Percentiles rank a stretch among this genome's conserved stretches.
Conservation (phyloP, 768 basidiomycete genomes). For the Hygrophoropsis aurantiaca region DNA sequence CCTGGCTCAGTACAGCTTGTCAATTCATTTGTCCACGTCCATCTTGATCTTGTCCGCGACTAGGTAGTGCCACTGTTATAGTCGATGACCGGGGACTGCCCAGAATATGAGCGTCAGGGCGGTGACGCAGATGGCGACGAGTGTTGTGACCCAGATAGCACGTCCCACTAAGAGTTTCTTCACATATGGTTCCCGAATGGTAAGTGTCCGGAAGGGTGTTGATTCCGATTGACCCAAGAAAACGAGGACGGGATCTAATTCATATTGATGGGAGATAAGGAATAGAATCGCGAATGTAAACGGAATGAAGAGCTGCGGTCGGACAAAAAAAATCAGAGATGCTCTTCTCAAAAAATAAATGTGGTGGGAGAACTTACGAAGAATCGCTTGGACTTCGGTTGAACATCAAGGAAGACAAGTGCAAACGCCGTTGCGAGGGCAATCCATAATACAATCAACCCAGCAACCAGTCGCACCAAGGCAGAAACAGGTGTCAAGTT, state of each 20-base stretch:
- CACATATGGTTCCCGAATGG: conserved; percentile 92
- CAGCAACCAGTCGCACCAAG: conserved; percentile 80
- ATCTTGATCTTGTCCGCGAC: too few species aligned
- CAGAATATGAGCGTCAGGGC: conserved; percentile 90
- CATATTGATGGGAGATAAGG: conserved; percentile 95
- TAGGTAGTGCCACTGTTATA: conserved; percentile 49
- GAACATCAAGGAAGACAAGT: conserved; percentile 89
- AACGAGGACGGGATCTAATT: conserved; percentile 93
- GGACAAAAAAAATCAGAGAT: conserved; percentile 9
- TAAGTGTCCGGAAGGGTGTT: conserved; percentile 92
- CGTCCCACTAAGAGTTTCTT: conserved; percentile 86
- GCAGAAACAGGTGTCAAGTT: conserved; percentile 93
- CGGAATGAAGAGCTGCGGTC: conserved; percentile 83
- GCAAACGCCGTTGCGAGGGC: conserved; percentile 89
- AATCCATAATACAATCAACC: conserved; percentile 90
- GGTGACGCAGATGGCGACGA: conserved; percentile 75
- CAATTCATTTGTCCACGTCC: not conserved
- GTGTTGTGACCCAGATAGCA: conserved; percentile 85
- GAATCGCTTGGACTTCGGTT: conserved; percentile 89
- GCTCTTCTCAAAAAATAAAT: too few species aligned
- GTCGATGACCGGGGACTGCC: conserved; percentile 91
- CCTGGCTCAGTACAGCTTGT: not conserved
- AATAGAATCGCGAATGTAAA: conserved; percentile 88
- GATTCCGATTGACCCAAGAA: conserved; percentile 94
- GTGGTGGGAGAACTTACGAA: conserved; percentile 69